Percentiles rank a stretch among this genome's conserved stretches.
phyloP scores from a whole-genome alignment of 306 rosid genomes.

The Lupinus albus region DNA sequence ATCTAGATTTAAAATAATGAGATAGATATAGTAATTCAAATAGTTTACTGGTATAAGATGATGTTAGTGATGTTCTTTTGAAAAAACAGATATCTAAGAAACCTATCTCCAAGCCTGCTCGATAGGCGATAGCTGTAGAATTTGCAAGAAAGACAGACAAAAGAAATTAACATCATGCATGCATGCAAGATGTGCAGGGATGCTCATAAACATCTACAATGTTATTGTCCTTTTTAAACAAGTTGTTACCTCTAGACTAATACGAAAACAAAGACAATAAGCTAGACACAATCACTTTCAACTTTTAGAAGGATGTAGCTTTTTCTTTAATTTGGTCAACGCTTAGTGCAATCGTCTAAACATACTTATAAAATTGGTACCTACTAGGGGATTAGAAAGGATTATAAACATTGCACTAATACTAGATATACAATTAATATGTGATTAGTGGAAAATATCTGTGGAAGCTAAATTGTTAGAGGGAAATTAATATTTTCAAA shows the following conservation, averaged over 20 bases:
- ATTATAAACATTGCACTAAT: too few species aligned
- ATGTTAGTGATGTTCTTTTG: constrained; percentile 36
- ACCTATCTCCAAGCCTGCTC: constrained; percentile 29
- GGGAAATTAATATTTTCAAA: too few species aligned
- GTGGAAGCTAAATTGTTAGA: too few species aligned
- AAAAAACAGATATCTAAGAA: constrained; percentile 41
- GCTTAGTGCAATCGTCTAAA: too few species aligned
- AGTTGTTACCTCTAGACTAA: neutral
- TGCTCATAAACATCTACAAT: constrained; percentile 22
- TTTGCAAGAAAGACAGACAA: constrained; percentile 34
- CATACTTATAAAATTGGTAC: too few species aligned
- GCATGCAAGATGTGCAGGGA: constrained; percentile 43
- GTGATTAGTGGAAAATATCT: too few species aligned
- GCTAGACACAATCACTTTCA: neutral
- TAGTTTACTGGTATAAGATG: constrained; percentile 23
- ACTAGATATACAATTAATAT: too few species aligned
- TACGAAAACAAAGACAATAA: neutral
- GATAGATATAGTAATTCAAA: constrained; percentile 26
- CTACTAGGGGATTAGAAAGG: too few species aligned
- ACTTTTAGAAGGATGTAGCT: neutral
- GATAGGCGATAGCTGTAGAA: constrained; percentile 36
- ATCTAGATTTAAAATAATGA: too few species aligned
- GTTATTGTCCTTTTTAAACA: constrained; percentile 16
- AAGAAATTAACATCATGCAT: constrained; percentile 42
- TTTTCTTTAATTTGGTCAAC: too few species aligned